Evolutionary conservation across 1,139 yeast genomes (phyloP).

Genomic region (Nakaseomyces bracarensis): DNA sequence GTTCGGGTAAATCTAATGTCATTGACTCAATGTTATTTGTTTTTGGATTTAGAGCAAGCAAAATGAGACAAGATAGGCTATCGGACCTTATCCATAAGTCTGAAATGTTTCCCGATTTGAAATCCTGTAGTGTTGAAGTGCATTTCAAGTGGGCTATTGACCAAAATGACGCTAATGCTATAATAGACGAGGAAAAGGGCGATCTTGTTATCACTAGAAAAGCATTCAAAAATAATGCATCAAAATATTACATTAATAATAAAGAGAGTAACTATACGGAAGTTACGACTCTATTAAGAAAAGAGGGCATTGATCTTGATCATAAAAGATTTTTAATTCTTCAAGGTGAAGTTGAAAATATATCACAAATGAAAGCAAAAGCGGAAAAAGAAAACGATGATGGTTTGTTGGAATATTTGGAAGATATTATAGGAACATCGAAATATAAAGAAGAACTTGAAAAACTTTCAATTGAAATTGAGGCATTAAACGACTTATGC

Average conservation of each 20-base stretch:
- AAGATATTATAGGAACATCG: constrained; percentile 94
- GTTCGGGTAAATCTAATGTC: constrained; percentile 95
- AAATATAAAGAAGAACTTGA: constrained; percentile 73
- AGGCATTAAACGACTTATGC: constrained; percentile 67
- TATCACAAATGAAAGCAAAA: constrained; percentile 97
- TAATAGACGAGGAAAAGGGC: constrained; percentile 36
- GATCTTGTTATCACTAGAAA: constrained; percentile 63
- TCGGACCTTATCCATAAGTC: constrained; percentile 88
- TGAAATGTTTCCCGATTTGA: constrained; percentile 56
- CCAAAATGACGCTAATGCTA: constrained; percentile 38
- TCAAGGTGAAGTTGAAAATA: constrained; percentile 97
- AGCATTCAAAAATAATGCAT: constrained; percentile 68
- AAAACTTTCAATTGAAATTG: constrained; percentile 50
- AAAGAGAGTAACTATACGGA: constrained; percentile 65
- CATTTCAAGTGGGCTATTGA: constrained; percentile 77
- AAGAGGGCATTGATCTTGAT: constrained; percentile 88
- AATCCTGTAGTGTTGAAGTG: constrained; percentile 86
- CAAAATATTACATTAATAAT: constrained; percentile 70
- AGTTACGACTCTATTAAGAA: constrained; percentile 65
- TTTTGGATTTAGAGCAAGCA: constrained; percentile 92
- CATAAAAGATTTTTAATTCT: constrained; percentile 89
- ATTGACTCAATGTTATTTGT: constrained; percentile 94
- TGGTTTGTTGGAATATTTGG: constrained; percentile 86
- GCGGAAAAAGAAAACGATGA: constrained; percentile 91
- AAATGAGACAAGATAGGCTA: constrained; percentile 92